These are phyloP conservation scores for Suhomyces xylopsoci DNA, from an alignment of 805 yeast species.

Conservation along the genomic window DNA sequence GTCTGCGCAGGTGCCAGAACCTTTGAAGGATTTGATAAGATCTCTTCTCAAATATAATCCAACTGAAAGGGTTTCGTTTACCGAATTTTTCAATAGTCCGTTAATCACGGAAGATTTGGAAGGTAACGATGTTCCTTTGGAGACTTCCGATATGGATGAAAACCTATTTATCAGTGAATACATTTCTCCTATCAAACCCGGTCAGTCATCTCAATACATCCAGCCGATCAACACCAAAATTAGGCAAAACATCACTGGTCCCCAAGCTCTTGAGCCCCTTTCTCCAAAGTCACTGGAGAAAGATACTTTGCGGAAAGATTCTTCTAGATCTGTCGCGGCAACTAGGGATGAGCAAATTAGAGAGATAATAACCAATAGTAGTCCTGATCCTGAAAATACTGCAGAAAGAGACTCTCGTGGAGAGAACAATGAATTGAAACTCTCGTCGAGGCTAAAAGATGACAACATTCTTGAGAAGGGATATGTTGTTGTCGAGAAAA, in stretches of 20 bases:
- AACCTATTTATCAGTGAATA: slow-evolving; percentile 84
- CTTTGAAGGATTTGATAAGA: slow-evolving; percentile 67
- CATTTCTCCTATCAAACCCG: slow-evolving; percentile 40
- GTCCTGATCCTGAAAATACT: slow-evolving; percentile 40
- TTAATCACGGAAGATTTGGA: slow-evolving; percentile 56
- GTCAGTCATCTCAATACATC: slow-evolving; percentile 9
- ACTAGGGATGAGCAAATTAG: slow-evolving; percentile 45
- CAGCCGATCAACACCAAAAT: slow-evolving; percentile 12
- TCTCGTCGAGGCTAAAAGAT: slow-evolving; percentile 17
- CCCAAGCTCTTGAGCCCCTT: slow-evolving; percentile 1
- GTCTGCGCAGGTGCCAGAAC: slow-evolving; percentile 58
- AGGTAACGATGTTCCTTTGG: slow-evolving; percentile 55
- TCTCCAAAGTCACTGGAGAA: neutral
- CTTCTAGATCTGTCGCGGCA: neutral
- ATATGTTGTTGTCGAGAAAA: slow-evolving; percentile 91
- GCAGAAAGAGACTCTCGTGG: slow-evolving; percentile 15
- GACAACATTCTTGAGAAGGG: slow-evolving; percentile 70
- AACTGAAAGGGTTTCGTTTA: slow-evolving; percentile 80
- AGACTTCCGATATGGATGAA: slow-evolving; percentile 67
- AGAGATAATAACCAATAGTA: slow-evolving; percentile 38
- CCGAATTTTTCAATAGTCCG: slow-evolving; percentile 79
- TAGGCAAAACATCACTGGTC: slow-evolving; percentile 2
- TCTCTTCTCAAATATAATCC: slow-evolving; percentile 81
- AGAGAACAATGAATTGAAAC: slow-evolving; percentile 3
- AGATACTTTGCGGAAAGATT: neutral